Evolutionary conservation across 2,329 filamentous ascomycete genomes (phyloP), one percentile per base, ranked within the genome.

Genomic region (Epichloe uncinata): DNA sequence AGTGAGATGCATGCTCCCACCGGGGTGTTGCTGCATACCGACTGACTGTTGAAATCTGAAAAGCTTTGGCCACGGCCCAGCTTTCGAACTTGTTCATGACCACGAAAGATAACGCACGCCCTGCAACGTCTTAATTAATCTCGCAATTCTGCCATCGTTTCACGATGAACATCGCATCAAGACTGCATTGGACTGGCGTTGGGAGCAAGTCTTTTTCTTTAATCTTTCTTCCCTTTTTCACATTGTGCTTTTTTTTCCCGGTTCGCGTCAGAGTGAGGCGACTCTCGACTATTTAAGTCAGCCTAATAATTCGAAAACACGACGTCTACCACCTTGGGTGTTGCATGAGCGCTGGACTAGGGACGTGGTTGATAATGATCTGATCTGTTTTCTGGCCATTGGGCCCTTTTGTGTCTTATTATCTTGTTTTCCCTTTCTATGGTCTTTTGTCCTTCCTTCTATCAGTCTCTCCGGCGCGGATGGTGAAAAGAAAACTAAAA

Each of bases 111-210:
- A 20, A 49, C 42, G 50, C 30, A 48, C 20, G 7, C 3, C 13
- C 16, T n/a, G 16, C 34, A 22, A 44, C n/a, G 48, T 35, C 36
- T 46, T 42, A 33, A 45, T 45, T 20, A 15, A 40, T 38, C 47
- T 37, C 8, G 9, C 33, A 38, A 26, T 48, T 51, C 16, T 16
- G 5, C 7, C 22, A 42, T 13, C 13, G 26, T 45, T 45, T 45
- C 12, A 47, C 34, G 37, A 42, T 44, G 9, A 26, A 45, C 40
- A 38, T 18, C n/a, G 37, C 50, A 49, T 52, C 41, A 52, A 47
- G 50, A 45, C 50, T 45, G 47, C 50, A 52, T 52, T 22, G 44
- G 41, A 49, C 30, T 12, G 47, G 47, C 47, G 50, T 52, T 50
- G 42, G 47, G 47, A 44, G 50, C 42, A 47, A 41, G 13, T 16